Evolutionary conservation across 768 basidiomycete species (phyloP).

Genomic region (Grammothele lineata): DNA sequence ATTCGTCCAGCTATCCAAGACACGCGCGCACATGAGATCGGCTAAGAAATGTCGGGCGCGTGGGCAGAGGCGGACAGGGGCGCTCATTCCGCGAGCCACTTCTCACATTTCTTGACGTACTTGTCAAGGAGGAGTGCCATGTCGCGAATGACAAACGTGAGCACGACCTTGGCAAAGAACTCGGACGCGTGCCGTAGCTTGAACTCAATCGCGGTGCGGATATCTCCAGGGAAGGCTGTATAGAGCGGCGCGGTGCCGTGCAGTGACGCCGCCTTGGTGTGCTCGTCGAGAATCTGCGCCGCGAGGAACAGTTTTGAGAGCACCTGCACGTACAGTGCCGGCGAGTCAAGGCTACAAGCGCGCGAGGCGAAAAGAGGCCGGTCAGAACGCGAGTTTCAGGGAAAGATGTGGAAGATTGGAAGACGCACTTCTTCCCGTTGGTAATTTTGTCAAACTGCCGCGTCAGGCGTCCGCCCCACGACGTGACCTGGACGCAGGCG

Average conservation of each 20-base stretch:
- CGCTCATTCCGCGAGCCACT: conserved; percentile 79
- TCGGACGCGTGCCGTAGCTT: conserved; percentile 82
- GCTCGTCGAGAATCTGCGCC: conserved; percentile 82
- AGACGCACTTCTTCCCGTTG: conserved; percentile 80
- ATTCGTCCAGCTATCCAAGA: too few relatives aligned
- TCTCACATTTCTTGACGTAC: conserved; percentile 91
- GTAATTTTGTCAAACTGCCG: conserved; percentile 81
- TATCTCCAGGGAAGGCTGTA: conserved; percentile 59
- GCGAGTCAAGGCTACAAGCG: conserved; percentile 73
- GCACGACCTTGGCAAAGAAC: conserved; percentile 85
- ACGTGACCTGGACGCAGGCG: conserved; percentile 38
- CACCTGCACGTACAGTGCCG: conserved; percentile 75
- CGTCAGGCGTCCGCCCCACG: conserved; percentile 72
- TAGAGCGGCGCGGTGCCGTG: conserved; percentile 72
- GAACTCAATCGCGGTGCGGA: conserved; percentile 61
- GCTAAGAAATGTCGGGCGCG: too few relatives aligned
- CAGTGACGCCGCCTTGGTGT: conserved; percentile 66
- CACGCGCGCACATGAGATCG: too few relatives aligned
- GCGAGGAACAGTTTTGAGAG: conserved; percentile 69
- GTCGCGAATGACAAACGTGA: conserved; percentile 87
- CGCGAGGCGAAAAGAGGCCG: not conserved
- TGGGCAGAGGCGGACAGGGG: too few relatives aligned
- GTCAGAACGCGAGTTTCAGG: not conserved
- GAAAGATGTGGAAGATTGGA: not conserved
- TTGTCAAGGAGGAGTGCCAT: conserved; percentile 85